phyloP scores from a whole-genome alignment of 2,329 filamentous ascomycete genomes.

The Fusarium abutilonis region DNA sequence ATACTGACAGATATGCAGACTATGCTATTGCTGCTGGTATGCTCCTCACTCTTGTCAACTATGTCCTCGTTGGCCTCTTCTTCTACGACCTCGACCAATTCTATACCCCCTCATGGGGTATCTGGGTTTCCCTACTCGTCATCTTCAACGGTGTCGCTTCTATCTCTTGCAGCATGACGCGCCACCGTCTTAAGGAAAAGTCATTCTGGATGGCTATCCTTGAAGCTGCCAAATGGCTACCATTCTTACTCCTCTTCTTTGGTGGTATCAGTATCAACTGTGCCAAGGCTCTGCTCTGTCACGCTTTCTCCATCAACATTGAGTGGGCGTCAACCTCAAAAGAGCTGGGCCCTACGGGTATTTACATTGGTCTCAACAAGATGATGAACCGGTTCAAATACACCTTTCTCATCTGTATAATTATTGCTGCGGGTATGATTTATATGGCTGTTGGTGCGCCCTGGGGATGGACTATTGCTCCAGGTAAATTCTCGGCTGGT shows the following conservation, averaged over 20 bases:
- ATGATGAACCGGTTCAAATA: conserved; percentile 60
- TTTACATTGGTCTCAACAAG: conserved; percentile 50
- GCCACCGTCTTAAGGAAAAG: conserved; percentile 43
- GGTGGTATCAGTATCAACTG: conserved; percentile 46
- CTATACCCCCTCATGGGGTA: conserved; percentile 72
- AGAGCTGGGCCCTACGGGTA: conserved; percentile 44
- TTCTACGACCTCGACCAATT: conserved; percentile 73
- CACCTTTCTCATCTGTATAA: conserved; percentile 41
- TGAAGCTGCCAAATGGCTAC: conserved; percentile 43
- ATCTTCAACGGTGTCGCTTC: conserved; percentile 43
- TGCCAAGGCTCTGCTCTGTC: conserved; percentile 43
- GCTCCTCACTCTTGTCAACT: conserved; percentile 73
- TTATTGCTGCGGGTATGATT: conserved; percentile 41
- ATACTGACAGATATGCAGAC: conserved; percentile 47
- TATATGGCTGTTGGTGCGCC: conserved; percentile 43
- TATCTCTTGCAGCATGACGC: conserved; percentile 40
- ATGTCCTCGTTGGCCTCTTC: conserved; percentile 78
- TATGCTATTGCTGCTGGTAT: conserved; percentile 75
- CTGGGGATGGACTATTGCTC: conserved; percentile 43
- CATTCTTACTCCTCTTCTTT: conserved; percentile 46
- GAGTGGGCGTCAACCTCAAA: conserved; percentile 47
- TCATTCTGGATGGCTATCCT: conserved; percentile 44
- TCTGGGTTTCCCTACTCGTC: conserved; percentile 60
- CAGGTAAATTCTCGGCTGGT: conserved; percentile 39
- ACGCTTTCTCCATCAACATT: conserved; percentile 45